These are phyloP conservation scores for Eutrema salsugineum DNA, from an alignment of 441 rosid species.

Conservation along the genomic window DNA sequence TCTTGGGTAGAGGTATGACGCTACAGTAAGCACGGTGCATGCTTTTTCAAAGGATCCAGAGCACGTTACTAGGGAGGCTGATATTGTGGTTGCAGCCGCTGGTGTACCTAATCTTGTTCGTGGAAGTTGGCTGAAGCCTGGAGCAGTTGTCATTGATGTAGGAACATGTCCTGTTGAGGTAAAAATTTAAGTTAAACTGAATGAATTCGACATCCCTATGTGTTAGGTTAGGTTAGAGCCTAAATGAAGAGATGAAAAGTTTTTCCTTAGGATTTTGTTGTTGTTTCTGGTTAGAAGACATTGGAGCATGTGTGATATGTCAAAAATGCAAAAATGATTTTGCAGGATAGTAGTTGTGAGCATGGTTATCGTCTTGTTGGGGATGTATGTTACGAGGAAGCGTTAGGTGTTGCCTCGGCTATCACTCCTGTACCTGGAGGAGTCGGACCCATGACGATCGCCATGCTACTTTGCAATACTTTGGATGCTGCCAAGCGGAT, in stretches of 20 bases:
- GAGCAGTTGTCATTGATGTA: conserved; percentile 82
- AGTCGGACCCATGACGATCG: conserved; percentile 90
- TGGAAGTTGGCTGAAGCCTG: conserved; percentile 78
- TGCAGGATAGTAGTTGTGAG: conserved; percentile 69
- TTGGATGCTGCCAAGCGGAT: conserved; percentile 73
- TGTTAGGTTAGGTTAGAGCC: not conserved
- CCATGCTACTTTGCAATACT: conserved; percentile 84
- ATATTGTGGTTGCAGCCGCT: conserved; percentile 71
- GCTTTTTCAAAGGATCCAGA: conserved; percentile 68
- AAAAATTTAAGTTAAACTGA: not conserved
- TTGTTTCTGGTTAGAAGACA: conserved; percentile 12
- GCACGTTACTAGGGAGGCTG: conserved; percentile 63
- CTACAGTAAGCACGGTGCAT: conserved; percentile 75
- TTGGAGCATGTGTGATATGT: conserved; percentile 13
- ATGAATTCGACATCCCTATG: not conserved
- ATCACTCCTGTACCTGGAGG: conserved; percentile 96
- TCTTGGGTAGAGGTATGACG: conserved; percentile 77
- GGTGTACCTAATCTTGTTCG: conserved; percentile 83
- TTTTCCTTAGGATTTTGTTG: not conserved
- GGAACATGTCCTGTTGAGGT: conserved; percentile 86
- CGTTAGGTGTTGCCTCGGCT: conserved; percentile 66
- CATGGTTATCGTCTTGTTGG: conserved; percentile 76
- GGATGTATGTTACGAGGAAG: conserved; percentile 86
- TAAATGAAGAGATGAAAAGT: not conserved
- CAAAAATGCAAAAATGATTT: not conserved